Evolutionary conservation across 208 protist species (phyloP).

Genomic region (Kentomonas sorsogonicus): DNA sequence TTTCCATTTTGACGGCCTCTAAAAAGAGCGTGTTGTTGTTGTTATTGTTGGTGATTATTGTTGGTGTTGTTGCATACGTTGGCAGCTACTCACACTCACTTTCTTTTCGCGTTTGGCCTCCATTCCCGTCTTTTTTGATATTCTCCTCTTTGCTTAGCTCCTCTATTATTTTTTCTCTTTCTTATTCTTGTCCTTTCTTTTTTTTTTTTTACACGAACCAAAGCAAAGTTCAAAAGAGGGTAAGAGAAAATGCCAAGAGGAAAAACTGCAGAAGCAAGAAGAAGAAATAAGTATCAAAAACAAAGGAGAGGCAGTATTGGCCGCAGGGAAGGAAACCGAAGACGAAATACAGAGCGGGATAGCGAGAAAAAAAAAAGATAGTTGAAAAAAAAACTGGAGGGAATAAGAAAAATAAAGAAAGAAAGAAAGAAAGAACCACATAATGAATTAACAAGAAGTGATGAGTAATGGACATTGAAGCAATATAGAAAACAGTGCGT

Average conservation of each 20-base stretch:
- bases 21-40: constrained; percentile 39
- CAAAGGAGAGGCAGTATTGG: neutral
- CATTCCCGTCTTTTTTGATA: neutral
- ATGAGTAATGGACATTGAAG: neutral
- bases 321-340: constrained; percentile 5
- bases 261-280: neutral
- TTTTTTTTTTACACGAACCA: neutral
- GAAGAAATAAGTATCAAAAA: constrained; percentile 8
- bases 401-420: constrained; percentile 5
- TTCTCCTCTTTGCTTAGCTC: constrained; percentile 4
- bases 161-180: constrained; percentile 13
- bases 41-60: constrained; percentile 41
- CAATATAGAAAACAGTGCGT: constrained; percentile 10
- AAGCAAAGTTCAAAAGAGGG: too few species aligned
- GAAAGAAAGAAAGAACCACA: constrained; percentile 12
- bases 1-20: constrained; percentile 21
- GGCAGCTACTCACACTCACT: constrained; percentile 28
- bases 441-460: neutral
- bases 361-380: constrained; percentile 7
- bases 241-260: neutral
- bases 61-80: constrained; percentile 32
- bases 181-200: neutral
- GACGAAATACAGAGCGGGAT: constrained; percentile 12
- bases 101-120: neutral
- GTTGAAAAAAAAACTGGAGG: neutral